phyloP scores from a whole-genome alignment of 2,329 filamentous ascomycete species.

The Pseudonectria buxi region DNA sequence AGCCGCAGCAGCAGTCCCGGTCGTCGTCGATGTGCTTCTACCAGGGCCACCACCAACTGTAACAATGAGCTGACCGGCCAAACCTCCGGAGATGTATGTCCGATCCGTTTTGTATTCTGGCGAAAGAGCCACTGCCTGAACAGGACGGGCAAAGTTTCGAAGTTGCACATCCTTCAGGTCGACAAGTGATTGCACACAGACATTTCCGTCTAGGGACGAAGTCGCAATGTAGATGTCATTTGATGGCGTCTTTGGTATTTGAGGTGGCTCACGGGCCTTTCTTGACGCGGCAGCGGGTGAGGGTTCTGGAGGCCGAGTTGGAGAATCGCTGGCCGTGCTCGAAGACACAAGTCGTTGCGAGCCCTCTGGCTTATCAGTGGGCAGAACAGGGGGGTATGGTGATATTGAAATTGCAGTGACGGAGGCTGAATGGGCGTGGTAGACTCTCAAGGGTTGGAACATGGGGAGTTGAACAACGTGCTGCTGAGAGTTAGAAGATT shows the following conservation, averaged over 20 bases:
- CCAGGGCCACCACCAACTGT: slow-evolving; percentile 76
- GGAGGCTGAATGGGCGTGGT: slow-evolving; percentile 88
- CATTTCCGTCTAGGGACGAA: slow-evolving; percentile 90
- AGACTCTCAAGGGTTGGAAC: slow-evolving; percentile 75
- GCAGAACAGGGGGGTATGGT: slow-evolving; percentile 61
- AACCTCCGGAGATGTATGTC: slow-evolving; percentile 83
- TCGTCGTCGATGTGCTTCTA: slow-evolving; percentile 80
- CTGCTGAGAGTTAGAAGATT: slow-evolving; percentile 39
- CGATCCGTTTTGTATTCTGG: slow-evolving; percentile 88
- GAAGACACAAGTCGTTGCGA: slow-evolving; percentile 30
- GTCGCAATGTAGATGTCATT: slow-evolving; percentile 93
- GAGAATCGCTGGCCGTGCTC: slow-evolving; percentile 25
- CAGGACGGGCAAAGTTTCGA: slow-evolving; percentile 86
- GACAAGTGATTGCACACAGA: slow-evolving; percentile 81
- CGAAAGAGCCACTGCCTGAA: slow-evolving; percentile 88
- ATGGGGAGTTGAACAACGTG: slow-evolving; percentile 80
- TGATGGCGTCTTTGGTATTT: slow-evolving; percentile 67
- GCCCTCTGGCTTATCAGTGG: slow-evolving; percentile 37
- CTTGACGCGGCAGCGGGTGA: slow-evolving; percentile 47
- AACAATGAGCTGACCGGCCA: slow-evolving; percentile 79
- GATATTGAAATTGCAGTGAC: slow-evolving; percentile 88
- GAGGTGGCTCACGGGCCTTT: slow-evolving; percentile 42
- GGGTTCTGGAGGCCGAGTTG: slow-evolving; percentile 27
- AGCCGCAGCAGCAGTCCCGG: slow-evolving; percentile 71
- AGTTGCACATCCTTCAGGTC: slow-evolving; percentile 86